phyloP scores from a whole-genome alignment of 345 rosid genomes.

The Citrus maxima region DNA sequence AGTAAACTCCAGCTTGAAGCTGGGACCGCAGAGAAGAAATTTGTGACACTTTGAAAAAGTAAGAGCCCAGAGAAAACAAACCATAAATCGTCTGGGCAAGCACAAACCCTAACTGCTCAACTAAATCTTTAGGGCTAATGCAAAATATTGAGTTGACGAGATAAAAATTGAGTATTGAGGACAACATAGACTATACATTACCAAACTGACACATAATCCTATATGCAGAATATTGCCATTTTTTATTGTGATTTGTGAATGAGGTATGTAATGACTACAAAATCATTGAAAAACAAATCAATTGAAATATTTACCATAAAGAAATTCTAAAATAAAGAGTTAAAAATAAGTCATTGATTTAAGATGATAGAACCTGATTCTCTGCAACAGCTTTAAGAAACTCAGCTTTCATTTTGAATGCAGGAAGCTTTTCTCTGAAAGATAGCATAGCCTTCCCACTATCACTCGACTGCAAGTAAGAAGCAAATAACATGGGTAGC shows the following conservation, averaged over 20 bases:
- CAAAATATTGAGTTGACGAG: background rate
- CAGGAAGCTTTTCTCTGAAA: slow-evolving; percentile 87
- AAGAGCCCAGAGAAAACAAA: background rate
- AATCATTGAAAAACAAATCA: background rate
- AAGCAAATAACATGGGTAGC: slow-evolving; percentile 3
- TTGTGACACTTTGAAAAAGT: background rate
- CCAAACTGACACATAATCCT: background rate
- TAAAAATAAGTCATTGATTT: background rate
- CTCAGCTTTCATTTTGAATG: slow-evolving; percentile 68
- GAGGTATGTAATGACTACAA: background rate
- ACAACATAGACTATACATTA: background rate
- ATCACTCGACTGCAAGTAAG: slow-evolving; percentile 48
- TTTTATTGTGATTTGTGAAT: background rate
- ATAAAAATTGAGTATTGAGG: background rate
- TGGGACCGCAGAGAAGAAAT: background rate
- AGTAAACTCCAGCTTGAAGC: background rate
- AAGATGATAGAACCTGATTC: slow-evolving; percentile 62
- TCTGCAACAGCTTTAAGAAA: slow-evolving; percentile 73
- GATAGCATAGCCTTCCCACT: slow-evolving; percentile 57
- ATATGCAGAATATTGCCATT: background rate
- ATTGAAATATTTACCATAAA: background rate
- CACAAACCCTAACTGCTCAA: background rate
- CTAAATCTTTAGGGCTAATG: background rate
- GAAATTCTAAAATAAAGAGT: background rate
- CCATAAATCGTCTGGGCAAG: background rate